A percentile compares a stretch with the other conserved stretches of the same genome.
Conservation (phyloP, 345 rosid species). For the Leavenworthia alabamica region DNA sequence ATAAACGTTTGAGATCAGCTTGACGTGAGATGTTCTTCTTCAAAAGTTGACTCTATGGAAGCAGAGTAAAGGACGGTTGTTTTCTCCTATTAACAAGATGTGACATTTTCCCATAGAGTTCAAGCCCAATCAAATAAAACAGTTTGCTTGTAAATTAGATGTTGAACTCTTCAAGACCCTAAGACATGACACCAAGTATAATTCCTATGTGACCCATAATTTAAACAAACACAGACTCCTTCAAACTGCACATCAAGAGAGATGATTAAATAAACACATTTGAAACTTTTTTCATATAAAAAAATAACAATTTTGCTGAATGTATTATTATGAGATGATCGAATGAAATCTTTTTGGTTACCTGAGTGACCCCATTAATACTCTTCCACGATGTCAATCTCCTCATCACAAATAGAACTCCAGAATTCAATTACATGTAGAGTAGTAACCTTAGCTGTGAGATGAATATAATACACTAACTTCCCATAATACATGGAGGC, state of each 20-base stretch:
- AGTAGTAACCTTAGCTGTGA: conserved; percentile 53
- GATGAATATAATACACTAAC: conserved; percentile 46
- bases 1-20: not conserved
- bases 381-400: conserved; percentile 58
- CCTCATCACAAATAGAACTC: conserved; percentile 68
- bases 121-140: conserved; percentile 12
- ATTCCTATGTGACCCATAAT: not conserved
- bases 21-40: not conserved
- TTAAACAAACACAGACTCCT: not conserved
- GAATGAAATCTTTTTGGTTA: too few relatives aligned
- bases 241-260: not conserved
- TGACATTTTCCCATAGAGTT: conserved; percentile 16
- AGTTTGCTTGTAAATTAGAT: not conserved
- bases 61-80: not conserved
- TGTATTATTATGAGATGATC: too few relatives aligned
- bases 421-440: conserved; percentile 67
- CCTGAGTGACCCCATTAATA: too few relatives aligned
- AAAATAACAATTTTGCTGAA: too few relatives aligned
- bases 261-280: conserved; percentile 6
- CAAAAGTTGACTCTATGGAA: conserved; percentile 16
- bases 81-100: conserved; percentile 6
- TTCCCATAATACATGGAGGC: conserved; percentile 57
- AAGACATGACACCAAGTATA: conserved; percentile 22
- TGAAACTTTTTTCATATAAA: conserved; percentile 18
- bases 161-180: conserved; percentile 4